Base-by-base conservation (phyloP, 2,329 filamentous ascomycete genomes). In the Eurotiales sp. region DNA sequence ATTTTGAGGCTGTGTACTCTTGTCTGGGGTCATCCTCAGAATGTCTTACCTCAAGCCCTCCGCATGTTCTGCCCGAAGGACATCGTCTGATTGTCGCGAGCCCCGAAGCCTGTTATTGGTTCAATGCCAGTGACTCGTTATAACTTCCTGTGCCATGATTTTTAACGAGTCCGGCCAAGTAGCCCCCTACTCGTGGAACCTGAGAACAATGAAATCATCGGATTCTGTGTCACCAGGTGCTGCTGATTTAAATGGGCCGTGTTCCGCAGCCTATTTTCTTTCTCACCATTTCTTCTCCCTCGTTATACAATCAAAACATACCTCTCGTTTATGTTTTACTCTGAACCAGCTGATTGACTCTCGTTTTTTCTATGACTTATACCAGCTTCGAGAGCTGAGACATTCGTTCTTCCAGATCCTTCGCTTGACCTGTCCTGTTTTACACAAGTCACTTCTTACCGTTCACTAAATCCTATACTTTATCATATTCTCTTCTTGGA, bases 381-480 rank as follows among this genome's bases (percentile, higher is more conserved):
- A 50, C 40, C 41, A 29, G 47, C 46, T 54, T 25, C 53, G 27
- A 43, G 29, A 46, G 48, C 46, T 52, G 42, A 34, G 51, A 50
- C 56, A 47, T 47, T 59, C 56, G 59, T 58, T 55, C 53, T 56
- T 29, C 41, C 30, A 21, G 36, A 21, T 43, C 46, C 34, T 29
- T 53, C 45, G 25, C 46, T 53, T 45, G 48, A 41, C 22, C 15
- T 51, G 4, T 30, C 14, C 29, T 45, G 30, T n/a, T n/a, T 27
- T 50, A 36, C n/a, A 36, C 43, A 43, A 15, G 22, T 56, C 52
- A 69, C 68, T n/a, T 69, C 66, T 75, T 74, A 71, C 71, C 77
- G 27, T 17, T 53, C 39, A 27, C 32, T 43, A 22, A n/a, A 21
- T 46, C 29, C 4, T 11, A 21, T 19, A 19, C 17, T 34, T 45